Base-by-base conservation (phyloP, 192 early-diverging fungal genomes). In the Borealophlyctis nickersoniae region DNA sequence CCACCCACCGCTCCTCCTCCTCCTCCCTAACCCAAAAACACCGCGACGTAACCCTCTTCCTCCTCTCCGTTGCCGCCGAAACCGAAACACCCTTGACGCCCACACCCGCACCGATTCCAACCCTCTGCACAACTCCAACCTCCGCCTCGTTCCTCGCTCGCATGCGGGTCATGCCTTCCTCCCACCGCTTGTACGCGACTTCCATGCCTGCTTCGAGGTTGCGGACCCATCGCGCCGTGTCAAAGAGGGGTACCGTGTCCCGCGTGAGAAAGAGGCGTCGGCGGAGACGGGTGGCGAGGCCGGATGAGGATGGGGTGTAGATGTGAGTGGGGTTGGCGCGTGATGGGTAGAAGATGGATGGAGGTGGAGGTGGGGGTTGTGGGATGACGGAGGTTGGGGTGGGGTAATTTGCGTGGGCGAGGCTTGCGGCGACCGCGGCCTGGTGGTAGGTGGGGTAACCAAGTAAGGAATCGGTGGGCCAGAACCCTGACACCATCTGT, bases 191-290 rank as follows among this genome's bases (percentile, higher is more conserved):
- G 4, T 50, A 67, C 2, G 69, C 66, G 4, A 50, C 29, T 27
- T 49, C 59, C 27, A 68, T 30, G 0, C 90, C 92, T 3, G 69
- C 70, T 77, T 95, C 93, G 39, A 97, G 69, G 61, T 90, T 88
- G 30, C 87, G 73, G 1, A 92, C 93, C 91, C 90, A 94, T 14
- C 88, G 78, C 30, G 72, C 70, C 27, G 94, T 97, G 72, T 97
- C 92, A 79, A 94, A 97, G 33, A 97, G 71, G 3, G 86, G 79
- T 36, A 85, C 89, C n/a, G 53, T 63, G 48, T 97, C 94, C 31
- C 93, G 82, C 28, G 71, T 81, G 66, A 93, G 67, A 73, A 91
- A 97, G 27, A 97, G 70, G 49, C 69, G 63, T 27, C 79, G 68
- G 35, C 77, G 66, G 32, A 81, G 68, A 0, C 57, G 53, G 2